Percentiles rank a stretch among this genome's conserved stretches.
Conservation (phyloP, 148 eudicot genomes). For the Fagopyrum tataricum region DNA sequence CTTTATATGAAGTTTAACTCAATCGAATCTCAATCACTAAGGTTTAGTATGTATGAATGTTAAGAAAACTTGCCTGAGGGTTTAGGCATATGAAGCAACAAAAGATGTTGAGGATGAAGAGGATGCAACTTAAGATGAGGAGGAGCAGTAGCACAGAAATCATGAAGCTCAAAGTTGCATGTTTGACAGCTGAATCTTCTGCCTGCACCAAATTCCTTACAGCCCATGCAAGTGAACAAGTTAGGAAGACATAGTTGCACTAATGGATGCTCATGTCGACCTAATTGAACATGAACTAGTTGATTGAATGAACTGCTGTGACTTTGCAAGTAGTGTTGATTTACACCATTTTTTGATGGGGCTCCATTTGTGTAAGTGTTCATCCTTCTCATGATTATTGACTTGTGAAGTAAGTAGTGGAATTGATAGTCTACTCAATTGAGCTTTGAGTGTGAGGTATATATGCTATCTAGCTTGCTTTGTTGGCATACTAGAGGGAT, state of each 20-base stretch:
- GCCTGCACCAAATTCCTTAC: constrained; percentile 84
- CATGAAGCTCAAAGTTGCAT: constrained; percentile 84
- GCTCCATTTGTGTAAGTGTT: neutral
- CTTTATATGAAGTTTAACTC: too few relatives aligned
- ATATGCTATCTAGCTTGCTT: neutral
- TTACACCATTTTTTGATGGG: neutral
- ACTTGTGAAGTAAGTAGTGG: neutral
- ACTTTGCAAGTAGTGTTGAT: neutral
- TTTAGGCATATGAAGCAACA: constrained; percentile 42
- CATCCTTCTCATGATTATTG: neutral
- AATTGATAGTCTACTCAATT: neutral
- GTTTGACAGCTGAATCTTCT: constrained; percentile 56
- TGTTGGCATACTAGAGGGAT: neutral
- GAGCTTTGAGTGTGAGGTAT: neutral
- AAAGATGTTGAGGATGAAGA: constrained; percentile 77
- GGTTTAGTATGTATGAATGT: too few relatives aligned
- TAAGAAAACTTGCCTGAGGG: constrained; percentile 24
- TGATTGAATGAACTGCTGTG: neutral
- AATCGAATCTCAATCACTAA: too few relatives aligned
- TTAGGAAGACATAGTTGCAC: constrained; percentile 28
- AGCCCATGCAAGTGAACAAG: constrained; percentile 59
- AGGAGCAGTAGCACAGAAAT: constrained; percentile 89
- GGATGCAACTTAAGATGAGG: constrained; percentile 57
- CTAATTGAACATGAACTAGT: neutral
- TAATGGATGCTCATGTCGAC: constrained; percentile 32